These are phyloP conservation scores for Mycena albidolilacea DNA, from an alignment of 768 basidiomycete species.

Conservation along the genomic window DNA sequence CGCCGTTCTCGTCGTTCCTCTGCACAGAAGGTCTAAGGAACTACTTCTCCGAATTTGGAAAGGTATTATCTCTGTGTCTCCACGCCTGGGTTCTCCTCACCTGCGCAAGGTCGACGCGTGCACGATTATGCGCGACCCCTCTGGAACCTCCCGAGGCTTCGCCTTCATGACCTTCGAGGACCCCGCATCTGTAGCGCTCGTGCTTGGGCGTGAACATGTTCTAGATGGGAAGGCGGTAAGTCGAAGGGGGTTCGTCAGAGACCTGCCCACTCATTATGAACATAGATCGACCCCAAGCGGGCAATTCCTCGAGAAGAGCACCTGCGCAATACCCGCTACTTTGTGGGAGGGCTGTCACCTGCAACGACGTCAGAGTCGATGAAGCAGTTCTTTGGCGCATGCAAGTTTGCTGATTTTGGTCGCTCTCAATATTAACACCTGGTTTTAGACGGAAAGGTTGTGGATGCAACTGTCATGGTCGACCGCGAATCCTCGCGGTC, in stretches of 20 bases:
- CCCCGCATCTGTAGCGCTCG: slow-evolving; percentile 71
- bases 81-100: slow-evolving; percentile 34
- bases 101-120: slow-evolving; percentile 77
- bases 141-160: slow-evolving; percentile 84
- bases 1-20: slow-evolving; percentile 42
- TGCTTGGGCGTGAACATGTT: slow-evolving; percentile 76
- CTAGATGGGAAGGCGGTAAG: slow-evolving; percentile 85
- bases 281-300: slow-evolving; percentile 86
- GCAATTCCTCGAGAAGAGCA: slow-evolving; percentile 90
- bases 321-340: slow-evolving; percentile 81
- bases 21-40: slow-evolving; percentile 69
- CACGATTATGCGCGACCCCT: slow-evolving; percentile 89
- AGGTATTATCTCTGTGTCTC: slow-evolving; percentile 57
- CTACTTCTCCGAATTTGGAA: slow-evolving; percentile 87
- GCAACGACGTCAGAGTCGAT: slow-evolving; percentile 79
- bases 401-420: not conserved
- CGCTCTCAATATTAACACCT: not conserved
- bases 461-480: slow-evolving; percentile 90
- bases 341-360: slow-evolving; percentile 83
- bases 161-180: slow-evolving; percentile 89
- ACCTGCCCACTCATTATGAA: not conserved
- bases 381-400: slow-evolving; percentile 77
- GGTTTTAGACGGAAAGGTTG: slow-evolving; percentile 72
- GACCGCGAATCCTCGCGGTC: slow-evolving; percentile 82
- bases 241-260: not conserved